Base-by-base conservation (phyloP, 2,329 filamentous ascomycete species). In the Raffaelea albimanens region DNA sequence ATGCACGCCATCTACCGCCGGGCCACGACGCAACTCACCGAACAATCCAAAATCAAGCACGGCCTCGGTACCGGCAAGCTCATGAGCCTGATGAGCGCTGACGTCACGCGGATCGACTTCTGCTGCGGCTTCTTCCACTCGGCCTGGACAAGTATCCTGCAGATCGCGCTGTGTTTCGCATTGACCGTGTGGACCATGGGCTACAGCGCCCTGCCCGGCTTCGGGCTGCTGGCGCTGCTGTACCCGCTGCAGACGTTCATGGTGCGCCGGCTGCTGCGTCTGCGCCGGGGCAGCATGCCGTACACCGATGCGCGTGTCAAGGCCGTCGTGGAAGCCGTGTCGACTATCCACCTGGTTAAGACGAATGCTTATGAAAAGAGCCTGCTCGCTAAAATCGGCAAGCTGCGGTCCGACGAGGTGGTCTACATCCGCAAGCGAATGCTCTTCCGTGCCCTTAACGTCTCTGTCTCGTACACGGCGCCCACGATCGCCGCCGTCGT, bases 121-220 rank as follows among this genome's bases (percentile, higher is more conserved):
- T 60, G 58, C 48, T 62, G 59, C 22, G 57, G 57, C n/a, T 62
- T 55, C 42, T 61, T 62, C 33, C 60, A 62, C 46, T 52, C 60
- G 1, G 52, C 52, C 0, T 62, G 60, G 60, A 62, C 60, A 0
- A 61, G 59, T 39, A 53, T 61, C 20, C 50, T 61, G 2, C 58
- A 62, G 48, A 56, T 62, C 31, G 25, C 58, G 0, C 55, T 62
- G 3, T 60, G 59, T n/a, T 51, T 62, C 4, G 55, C 48, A 4
- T 46, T 57, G 25, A 52, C 54, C 4, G 40, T 55, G 23, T 57
- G 55, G 55, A 49, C 52, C 3, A 40, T 59, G 39, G 55, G 56
- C n/a, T 59, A 58, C 48, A 59, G 56, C 22, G 56, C 57, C 4
- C 42, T 59, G 25, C 56, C 57, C 0, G 57, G 57, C 2, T 58